Percentiles rank a stretch among this genome's conserved stretches.
Evolutionary conservation across 139 green algal species (phyloP).

Genomic region (Coelastrella sp.): DNA sequence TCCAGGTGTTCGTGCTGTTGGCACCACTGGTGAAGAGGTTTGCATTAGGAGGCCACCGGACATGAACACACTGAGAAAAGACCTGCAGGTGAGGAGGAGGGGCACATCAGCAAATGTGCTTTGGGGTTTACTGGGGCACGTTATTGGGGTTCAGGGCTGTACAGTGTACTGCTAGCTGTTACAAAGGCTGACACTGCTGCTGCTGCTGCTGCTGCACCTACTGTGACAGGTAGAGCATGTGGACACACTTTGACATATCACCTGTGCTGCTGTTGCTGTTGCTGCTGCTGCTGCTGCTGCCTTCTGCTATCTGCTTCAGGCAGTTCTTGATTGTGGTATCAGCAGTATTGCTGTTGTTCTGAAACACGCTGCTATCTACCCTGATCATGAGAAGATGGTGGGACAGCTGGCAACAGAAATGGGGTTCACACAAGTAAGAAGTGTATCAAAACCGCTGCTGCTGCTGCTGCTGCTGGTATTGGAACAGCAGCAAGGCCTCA

Average conservation of each 20-base stretch:
- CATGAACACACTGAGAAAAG: slow-evolving; percentile 58
- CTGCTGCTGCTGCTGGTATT: neutral
- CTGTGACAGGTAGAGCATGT: neutral
- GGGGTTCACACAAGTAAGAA: slow-evolving; percentile 82
- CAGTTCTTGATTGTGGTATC: slow-evolving; percentile 81
- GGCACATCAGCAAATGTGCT: neutral
- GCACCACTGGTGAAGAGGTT: slow-evolving; percentile 86
- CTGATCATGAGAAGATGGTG: slow-evolving; percentile 86
- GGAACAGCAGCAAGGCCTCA: too few species aligned
- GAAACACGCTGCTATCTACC: slow-evolving; percentile 94
- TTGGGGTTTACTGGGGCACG: neutral
- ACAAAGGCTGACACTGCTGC: neutral
- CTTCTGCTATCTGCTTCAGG: slow-evolving; percentile 48
- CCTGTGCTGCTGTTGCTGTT: neutral
- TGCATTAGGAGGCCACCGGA: slow-evolving; percentile 75
- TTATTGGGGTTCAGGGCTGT: neutral
- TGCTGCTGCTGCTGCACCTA: neutral
- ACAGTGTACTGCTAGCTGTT: too few species aligned
- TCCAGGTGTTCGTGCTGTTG: slow-evolving; percentile 51
- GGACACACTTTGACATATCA: neutral
- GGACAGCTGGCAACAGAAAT: slow-evolving; percentile 76
- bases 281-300: slow-evolving; percentile 41
- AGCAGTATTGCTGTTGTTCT: slow-evolving; percentile 90
- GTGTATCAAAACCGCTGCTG: neutral
- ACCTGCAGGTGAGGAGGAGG: slow-evolving; percentile 65